A percentile compares a stretch with the other conserved stretches of the same genome.
Conservation (phyloP, 352 stramenopile genomes). For the Phytophthora fragariaefolia region DNA sequence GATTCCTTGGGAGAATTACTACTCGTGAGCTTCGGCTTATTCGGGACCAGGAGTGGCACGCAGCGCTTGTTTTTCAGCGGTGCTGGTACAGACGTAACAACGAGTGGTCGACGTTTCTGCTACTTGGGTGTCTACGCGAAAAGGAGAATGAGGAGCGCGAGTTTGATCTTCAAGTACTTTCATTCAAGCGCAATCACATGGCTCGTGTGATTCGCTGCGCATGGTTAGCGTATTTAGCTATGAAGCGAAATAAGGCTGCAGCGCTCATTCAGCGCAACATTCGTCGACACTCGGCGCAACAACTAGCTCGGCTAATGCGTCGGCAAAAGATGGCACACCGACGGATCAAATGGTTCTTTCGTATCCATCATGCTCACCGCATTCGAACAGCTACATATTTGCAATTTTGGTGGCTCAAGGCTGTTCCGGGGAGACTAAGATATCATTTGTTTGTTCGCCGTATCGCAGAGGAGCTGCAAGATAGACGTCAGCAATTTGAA, state of each 20-base stretch:
- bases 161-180: constrained; percentile 52
- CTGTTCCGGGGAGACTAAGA: constrained; percentile 50
- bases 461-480: constrained; percentile 9
- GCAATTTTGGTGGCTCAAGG: constrained; percentile 81
- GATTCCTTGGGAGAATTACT: constrained; percentile 54
- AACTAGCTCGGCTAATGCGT: constrained; percentile 41
- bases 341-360: constrained; percentile 85
- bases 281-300: constrained; percentile 36
- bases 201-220: constrained; percentile 48
- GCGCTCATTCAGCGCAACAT: constrained; percentile 55
- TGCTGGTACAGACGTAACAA: constrained; percentile 85
- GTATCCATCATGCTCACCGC: constrained; percentile 53
- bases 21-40: constrained; percentile 34
- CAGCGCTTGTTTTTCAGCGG: constrained; percentile 74
- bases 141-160: constrained; percentile 66
- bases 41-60: constrained; percentile 56
- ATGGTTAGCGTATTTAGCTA: constrained; percentile 42
- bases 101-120: constrained; percentile 84
- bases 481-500: constrained; percentile 29
- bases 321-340: constrained; percentile 57
- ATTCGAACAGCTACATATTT: constrained; percentile 46
- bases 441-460: constrained; percentile 49
- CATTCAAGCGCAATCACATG: constrained; percentile 52
- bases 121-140: constrained; percentile 79
- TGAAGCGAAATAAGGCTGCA: constrained; percentile 40